Base-by-base conservation (phyloP, 2,329 filamentous ascomycete genomes). In the Esteya vermicola region DNA sequence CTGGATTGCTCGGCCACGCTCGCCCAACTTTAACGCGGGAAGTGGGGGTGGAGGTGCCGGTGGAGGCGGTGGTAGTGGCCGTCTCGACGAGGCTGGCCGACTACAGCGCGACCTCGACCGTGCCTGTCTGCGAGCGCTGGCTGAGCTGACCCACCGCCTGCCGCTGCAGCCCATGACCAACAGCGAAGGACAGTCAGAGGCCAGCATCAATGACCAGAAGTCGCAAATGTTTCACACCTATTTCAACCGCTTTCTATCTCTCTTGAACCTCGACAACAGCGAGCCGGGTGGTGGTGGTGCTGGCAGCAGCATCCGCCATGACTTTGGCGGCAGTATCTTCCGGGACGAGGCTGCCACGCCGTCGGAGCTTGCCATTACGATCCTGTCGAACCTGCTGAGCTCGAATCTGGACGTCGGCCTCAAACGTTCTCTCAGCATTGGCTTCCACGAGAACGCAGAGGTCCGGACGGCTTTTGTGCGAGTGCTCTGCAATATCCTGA, bases 181-280 rank as follows among this genome's bases (percentile, higher is more conserved):
- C n/a, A 68, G 68, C 2, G 77, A 81, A 39, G 72, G 71, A 6
- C 74, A 78, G 47, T 75, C 67, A 12, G 78, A 82, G 55, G 75
- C 72, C 2, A 72, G 75, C 33, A 75, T 72, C 39, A 79, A 75
- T 47, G 78, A 81, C 54, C 64, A 78, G 39, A 81, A 81, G 52
- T 78, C 74, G 1, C 72, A 81, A 50, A 76, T 81, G 70, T 82
- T 82, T 50, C 75, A 79, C 45, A 75, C 70, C 7, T 82, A 82
- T 53, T 81, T 82, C 57, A 81, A 78, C 45, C 65, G 75, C 8
- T 81, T 82, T 50, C 60, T 82, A 18, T 78, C 75, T 1, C 59
- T 82, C 5, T 61, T 82, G 22, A 78, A 78, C 44, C 63, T 72
- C 37, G 74, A 79, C 40, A 56, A 65, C 1, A 50, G 59, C 1